Evolutionary conservation across 2,329 filamentous ascomycete species (phyloP).

Genomic region (Fusarium subtropicale): DNA sequence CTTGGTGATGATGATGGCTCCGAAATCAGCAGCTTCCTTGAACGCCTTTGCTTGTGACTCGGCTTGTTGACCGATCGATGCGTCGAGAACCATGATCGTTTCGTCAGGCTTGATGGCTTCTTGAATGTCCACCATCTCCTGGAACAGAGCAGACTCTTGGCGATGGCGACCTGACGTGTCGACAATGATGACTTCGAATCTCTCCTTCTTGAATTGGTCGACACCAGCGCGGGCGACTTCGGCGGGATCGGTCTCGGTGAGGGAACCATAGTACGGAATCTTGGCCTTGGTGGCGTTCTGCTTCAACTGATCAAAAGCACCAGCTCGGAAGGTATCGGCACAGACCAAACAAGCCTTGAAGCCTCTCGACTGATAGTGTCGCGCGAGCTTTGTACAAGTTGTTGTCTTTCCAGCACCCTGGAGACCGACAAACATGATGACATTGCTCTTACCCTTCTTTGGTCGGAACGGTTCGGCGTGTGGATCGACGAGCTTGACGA

Average conservation of each 20-base stretch:
- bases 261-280: slow-evolving; percentile 96
- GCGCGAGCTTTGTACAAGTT: slow-evolving; percentile 94
- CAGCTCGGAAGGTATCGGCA: slow-evolving; percentile 97
- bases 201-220: slow-evolving; percentile 98
- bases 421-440: slow-evolving; percentile 99
- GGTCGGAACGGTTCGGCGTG: slow-evolving; percentile 96
- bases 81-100: slow-evolving; percentile 98
- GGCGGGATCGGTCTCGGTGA: slow-evolving; percentile 96
- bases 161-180: slow-evolving; percentile 96
- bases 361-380: slow-evolving; percentile 93
- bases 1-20: slow-evolving; percentile 99
- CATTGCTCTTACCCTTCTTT: slow-evolving; percentile 94
- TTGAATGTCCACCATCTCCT: slow-evolving; percentile 98
- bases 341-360: slow-evolving; percentile 95
- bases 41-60: slow-evolving; percentile 96
- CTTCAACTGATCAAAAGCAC: slow-evolving; percentile 98
- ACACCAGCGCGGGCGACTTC: slow-evolving; percentile 95
- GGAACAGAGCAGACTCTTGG: slow-evolving; percentile 94
- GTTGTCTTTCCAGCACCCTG: slow-evolving; percentile 99
- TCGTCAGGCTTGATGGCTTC: slow-evolving; percentile 87
- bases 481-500: slow-evolving; percentile 94
- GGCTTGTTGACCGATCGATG: slow-evolving; percentile 95
- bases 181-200: slow-evolving; percentile 98
- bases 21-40: slow-evolving; percentile 96
- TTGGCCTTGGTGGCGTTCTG: slow-evolving; percentile 99